Evolutionary conservation across 306 rosid species (phyloP).

Genomic region (peach (Prunus persica)): Prunus_persica_NCBIv2 NC_034014.1:4064501-4065000

Average conservation of each 20-base stretch:
- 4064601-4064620: neutral
- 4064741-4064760: neutral
- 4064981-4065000: neutral
- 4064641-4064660: neutral
- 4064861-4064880: neutral
- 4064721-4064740: neutral
- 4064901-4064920: neutral
- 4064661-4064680: neutral
- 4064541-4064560: neutral
- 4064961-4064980: neutral
- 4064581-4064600: neutral
- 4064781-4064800: neutral
- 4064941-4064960: neutral
- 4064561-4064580: neutral
- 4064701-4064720: neutral
- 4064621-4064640: neutral
- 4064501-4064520: neutral
- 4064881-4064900: neutral
- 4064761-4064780: neutral
- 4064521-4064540: neutral
- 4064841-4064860: neutral
- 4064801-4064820: neutral
- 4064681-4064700: neutral
- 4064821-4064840: neutral
- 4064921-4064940: neutral